Conservation (phyloP, 176 grass and related monocot genomes). For the Secale cereale region DNA sequence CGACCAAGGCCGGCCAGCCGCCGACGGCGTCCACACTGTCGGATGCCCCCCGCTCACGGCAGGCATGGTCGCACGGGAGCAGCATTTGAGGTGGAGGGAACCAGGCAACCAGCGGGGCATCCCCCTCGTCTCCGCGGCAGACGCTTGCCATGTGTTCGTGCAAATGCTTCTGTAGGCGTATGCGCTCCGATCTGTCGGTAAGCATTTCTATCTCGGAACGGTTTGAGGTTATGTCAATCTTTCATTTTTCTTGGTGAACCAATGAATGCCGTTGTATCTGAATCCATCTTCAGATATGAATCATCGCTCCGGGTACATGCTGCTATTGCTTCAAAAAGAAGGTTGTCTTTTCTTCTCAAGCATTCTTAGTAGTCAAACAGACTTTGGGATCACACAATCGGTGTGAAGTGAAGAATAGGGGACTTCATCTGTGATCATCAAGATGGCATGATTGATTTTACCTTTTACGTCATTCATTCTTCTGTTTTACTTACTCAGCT, state of each 20-base stretch:
- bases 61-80: not conserved
- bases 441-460: slow-evolving; percentile 33
- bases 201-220: not conserved
- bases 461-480: not conserved
- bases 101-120: not conserved
- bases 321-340: not conserved
- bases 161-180: not conserved
- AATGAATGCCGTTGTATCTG: not conserved
- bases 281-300: not conserved
- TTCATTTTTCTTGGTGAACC: not conserved
- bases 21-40: not conserved
- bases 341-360: slow-evolving; percentile 27
- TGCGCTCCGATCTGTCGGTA: not conserved
- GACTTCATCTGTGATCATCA: slow-evolving; percentile 30
- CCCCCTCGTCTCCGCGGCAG: not conserved
- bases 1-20: not conserved
- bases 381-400: slow-evolving; percentile 29
- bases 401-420: slow-evolving; percentile 15
- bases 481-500: not conserved
- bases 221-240: not conserved
- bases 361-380: slow-evolving; percentile 33
- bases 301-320: not conserved
- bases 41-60: not conserved
- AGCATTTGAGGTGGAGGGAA: not conserved
- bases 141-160: slow-evolving; percentile 10